A percentile compares a stretch with the other conserved stretches of the same genome.
Evolutionary conservation across 2,329 filamentous ascomycete species (phyloP).

Genomic region (Fusarium sp.): DNA sequence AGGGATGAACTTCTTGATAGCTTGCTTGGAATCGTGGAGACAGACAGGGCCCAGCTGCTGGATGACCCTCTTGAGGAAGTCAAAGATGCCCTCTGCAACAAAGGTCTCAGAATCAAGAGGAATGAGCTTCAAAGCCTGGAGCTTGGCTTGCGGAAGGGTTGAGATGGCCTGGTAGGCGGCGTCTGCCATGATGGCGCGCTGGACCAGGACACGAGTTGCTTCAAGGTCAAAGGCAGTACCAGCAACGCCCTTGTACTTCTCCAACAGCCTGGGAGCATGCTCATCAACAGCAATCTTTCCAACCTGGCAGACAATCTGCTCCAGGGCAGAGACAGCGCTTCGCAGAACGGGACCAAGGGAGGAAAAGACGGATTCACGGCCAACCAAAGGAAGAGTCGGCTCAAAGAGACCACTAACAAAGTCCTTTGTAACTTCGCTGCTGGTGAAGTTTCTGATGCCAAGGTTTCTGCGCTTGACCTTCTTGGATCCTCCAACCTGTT

Average conservation of each 20-base stretch:
- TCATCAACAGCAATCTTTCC: not conserved
- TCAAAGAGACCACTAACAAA: constrained; percentile 21
- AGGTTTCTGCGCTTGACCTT: constrained; percentile 3
- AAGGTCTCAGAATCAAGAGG: not conserved
- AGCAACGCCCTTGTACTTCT: not conserved
- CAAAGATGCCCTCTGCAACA: constrained; percentile 15
- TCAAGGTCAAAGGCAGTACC: not conserved
- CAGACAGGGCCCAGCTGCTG: constrained; percentile 16
- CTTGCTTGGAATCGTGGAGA: constrained; percentile 11
- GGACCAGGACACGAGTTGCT: constrained; percentile 18
- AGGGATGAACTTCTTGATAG: no score
- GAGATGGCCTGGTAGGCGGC: constrained; percentile 27
- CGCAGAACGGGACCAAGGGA: constrained; percentile 24
- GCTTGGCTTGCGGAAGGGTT: constrained; percentile 10
- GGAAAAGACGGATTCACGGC: constrained; percentile 28
- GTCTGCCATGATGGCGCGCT: constrained; percentile 32
- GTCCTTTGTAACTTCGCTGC: not conserved
- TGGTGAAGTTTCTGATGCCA: constrained; percentile 1
- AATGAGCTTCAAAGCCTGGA: constrained; percentile 7
- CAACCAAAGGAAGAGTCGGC: constrained; percentile 20
- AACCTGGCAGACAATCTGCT: constrained; percentile 8
- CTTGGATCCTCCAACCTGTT: not conserved
- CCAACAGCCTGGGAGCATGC: no score
- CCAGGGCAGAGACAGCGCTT: constrained; percentile 3
- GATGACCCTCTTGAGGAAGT: constrained; percentile 7